Evolutionary conservation across 2,329 filamentous ascomycete genomes (phyloP), one percentile per base, ranked within the genome.

Genomic region (Myotisia sp.): DNA sequence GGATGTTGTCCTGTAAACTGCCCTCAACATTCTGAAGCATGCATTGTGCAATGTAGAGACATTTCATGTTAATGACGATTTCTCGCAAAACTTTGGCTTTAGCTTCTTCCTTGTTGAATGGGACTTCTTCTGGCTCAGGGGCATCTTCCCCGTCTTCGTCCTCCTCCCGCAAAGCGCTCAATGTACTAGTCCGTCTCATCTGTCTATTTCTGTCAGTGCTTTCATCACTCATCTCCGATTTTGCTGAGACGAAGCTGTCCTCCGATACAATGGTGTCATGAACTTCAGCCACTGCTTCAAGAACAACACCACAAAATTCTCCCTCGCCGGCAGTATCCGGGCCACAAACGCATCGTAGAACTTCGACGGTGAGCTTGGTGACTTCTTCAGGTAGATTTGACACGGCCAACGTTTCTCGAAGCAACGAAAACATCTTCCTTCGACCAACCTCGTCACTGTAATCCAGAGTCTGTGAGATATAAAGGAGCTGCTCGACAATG

Each of bases 21-120:
- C 84, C 83, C 34, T 81, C 71, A 6, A 98, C 83, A 50, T 95
- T 93, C 52, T 92, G 77, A 33, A 98, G 70, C 81, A 95, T 93
- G 65, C 85, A 95, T 56, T 94, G 84, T 17, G 92, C 86, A 45
- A 98, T 94, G 52, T 94, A 82, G 41, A 98, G 68, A 56, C 90
- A 95, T 61, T 95, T 95, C 74, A 94, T 86, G 64, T 95, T 95
- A 55, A 95, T 80, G 64, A 94, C 76, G 51, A 94, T 90, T 59
- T 94, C 85, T 44, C 74, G 77, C 44, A 94, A 45, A 16, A 61
- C 46, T 44, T 61, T 74, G 1, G 81, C 83, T 60, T 86, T 92
- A 29, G 67, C 66, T 44, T 74, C 70, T 34, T 73, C 68, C 31
- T 63, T 61, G 41, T 63, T 60, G 35, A 61, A 61, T 3, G 58